A percentile compares a stretch with the other conserved stretches of the same genome.
Conservation (phyloP, 768 basidiomycete genomes). For the Boletus bicolor region DNA sequence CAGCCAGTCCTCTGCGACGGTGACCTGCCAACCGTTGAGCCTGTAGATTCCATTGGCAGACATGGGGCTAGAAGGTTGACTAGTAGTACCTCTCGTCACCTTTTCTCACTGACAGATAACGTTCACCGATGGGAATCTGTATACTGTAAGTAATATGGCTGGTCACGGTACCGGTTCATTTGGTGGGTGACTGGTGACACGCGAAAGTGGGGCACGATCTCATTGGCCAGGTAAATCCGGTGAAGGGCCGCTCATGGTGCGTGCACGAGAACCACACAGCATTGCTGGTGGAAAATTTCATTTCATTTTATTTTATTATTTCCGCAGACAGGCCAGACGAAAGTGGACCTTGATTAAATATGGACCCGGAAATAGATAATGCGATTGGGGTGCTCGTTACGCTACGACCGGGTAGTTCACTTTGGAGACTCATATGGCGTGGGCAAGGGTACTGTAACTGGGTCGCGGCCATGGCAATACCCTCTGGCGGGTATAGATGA, state of each 20-base stretch:
- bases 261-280: conserved; percentile 5
- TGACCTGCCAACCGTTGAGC: background rate
- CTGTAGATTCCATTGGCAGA: background rate
- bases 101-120: conserved; percentile 4
- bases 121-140: background rate
- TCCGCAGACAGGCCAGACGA: conserved; percentile 19
- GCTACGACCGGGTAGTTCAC: background rate
- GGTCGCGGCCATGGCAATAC: background rate
- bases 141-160: background rate
- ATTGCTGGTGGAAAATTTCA: background rate
- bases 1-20: no score
- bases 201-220: conserved; percentile 2
- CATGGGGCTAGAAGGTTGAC: background rate
- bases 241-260: conserved; percentile 2
- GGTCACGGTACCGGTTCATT: conserved; percentile 9
- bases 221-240: conserved; percentile 12
- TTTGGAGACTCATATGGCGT: conserved; percentile 1
- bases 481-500: background rate
- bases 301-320: conserved; percentile 21
- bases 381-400: conserved; percentile 20
- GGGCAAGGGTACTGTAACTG: background rate
- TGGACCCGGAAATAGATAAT: background rate
- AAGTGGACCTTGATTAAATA: background rate
- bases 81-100: background rate
- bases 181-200: background rate